Conservation (phyloP, 2,329 filamentous ascomycete species). For the Penicillium sp. region DNA sequence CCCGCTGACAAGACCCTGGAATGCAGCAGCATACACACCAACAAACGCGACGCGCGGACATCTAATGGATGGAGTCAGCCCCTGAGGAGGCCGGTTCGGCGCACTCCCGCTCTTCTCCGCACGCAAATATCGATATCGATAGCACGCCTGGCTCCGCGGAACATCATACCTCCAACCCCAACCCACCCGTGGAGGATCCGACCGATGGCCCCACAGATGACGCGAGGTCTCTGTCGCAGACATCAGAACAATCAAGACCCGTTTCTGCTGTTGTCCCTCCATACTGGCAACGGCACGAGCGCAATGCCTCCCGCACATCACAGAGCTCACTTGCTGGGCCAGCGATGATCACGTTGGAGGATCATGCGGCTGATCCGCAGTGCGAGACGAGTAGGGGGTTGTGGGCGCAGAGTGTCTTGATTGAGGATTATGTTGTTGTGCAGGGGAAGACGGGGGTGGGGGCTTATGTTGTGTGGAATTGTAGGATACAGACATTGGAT, state of each 20-base stretch:
- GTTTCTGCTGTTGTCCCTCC: constrained; percentile 41
- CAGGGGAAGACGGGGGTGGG: constrained; percentile 63
- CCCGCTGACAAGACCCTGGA: not conserved
- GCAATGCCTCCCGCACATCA: constrained; percentile 42
- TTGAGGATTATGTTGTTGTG: constrained; percentile 63
- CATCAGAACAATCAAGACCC: constrained; percentile 9
- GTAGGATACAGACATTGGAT: constrained; percentile 79
- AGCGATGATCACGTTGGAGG: constrained; percentile 59
- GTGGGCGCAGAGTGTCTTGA: constrained; percentile 62
- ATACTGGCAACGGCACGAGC: constrained; percentile 46
- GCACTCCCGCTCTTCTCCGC: constrained; percentile 27
- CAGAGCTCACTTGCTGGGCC: constrained; percentile 41
- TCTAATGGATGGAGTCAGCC: constrained; percentile 45
- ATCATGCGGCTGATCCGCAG: constrained; percentile 60
- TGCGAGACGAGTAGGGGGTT: constrained; percentile 58
- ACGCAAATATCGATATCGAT: constrained; percentile 1
- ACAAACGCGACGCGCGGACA: constrained; percentile 3
- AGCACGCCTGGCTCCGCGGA: not conserved
- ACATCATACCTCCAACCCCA: not conserved
- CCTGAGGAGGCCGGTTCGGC: constrained; percentile 38
- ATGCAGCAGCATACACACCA: not conserved
- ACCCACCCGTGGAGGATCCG: not conserved
- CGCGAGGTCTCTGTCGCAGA: constrained; percentile 5
- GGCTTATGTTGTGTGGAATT: constrained; percentile 96
- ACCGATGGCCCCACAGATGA: not conserved